These are phyloP conservation scores for Amanita polypyramis DNA, from an alignment of 768 basidiomycete genomes.

Conservation along the genomic window DNA sequence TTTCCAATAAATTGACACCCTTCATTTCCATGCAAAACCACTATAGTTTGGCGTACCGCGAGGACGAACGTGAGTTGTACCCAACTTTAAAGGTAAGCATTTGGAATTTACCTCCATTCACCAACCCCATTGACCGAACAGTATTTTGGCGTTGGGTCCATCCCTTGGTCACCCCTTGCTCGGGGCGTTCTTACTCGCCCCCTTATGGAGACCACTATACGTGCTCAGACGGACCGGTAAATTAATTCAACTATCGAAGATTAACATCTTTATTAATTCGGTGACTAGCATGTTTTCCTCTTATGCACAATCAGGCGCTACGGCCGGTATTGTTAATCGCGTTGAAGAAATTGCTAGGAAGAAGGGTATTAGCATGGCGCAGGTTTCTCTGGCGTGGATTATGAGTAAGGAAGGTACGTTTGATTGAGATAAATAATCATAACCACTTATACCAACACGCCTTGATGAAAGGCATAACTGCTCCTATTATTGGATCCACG, in stretches of 20 bases:
- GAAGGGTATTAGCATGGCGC: conserved; percentile 44
- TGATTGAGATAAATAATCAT: neutral
- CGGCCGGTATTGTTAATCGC: conserved; percentile 15
- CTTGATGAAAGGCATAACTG: conserved; percentile 27
- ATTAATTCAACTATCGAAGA: no score
- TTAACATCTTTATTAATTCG: no score
- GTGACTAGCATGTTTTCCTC: no score
- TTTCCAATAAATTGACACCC: conserved; percentile 41
- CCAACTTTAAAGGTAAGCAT: conserved; percentile 38
- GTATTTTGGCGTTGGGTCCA: conserved; percentile 42
- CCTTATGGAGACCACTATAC: conserved; percentile 16
- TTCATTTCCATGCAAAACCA: conserved; percentile 67
- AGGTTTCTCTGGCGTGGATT: conserved; percentile 44
- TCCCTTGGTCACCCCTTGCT: conserved; percentile 52
- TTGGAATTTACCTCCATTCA: neutral
- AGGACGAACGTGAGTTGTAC: conserved; percentile 56
- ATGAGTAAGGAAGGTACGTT: conserved; percentile 28
- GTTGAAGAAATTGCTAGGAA: conserved; percentile 47
- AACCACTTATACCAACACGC: conserved; percentile 4
- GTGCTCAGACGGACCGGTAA: neutral
- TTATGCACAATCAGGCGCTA: neutral
- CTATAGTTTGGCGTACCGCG: conserved; percentile 48
- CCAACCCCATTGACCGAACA: conserved; percentile 10
- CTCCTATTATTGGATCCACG: conserved; percentile 50
- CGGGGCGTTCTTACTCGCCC: conserved; percentile 44